phyloP scores from a whole-genome alignment of 1,284 basidiomycete species.

The Sphagnurus paluster region DNA sequence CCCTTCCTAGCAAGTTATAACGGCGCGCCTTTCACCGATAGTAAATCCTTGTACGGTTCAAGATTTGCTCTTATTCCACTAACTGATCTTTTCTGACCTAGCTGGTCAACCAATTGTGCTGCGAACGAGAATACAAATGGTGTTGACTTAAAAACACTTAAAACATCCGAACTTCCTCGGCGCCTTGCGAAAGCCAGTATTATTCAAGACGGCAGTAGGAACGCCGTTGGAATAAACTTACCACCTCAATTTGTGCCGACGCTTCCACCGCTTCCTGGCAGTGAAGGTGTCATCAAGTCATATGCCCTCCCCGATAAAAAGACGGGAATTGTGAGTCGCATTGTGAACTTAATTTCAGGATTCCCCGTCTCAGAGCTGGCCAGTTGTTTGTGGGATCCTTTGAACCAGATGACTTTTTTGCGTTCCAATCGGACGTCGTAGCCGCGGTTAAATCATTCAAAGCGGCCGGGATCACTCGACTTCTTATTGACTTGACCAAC shows the following conservation, averaged over 20 bases:
- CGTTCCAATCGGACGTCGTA: conserved; percentile 55
- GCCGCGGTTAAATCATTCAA: conserved; percentile 49
- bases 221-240: conserved; percentile 43
- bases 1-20: conserved; percentile 53
- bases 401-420: conserved; percentile 43
- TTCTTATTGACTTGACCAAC: conserved; percentile 62
- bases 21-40: conserved; percentile 51
- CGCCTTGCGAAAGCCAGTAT: conserved; percentile 41
- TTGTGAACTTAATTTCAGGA: background rate
- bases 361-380: background rate
- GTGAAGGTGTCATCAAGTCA: conserved; percentile 56
- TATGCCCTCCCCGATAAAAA: conserved; percentile 57
- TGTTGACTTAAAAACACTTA: conserved; percentile 41
- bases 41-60: conserved; percentile 49
- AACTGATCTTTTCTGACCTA: conserved; percentile 22
- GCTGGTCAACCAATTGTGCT: conserved; percentile 63
- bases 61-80: background rate
- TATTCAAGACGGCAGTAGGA: conserved; percentile 44
- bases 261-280: conserved; percentile 44
- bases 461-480: conserved; percentile 44
- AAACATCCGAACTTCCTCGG: conserved; percentile 15
- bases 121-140: conserved; percentile 57
- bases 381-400: conserved; percentile 66
- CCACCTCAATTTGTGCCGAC: conserved; percentile 52
- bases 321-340: conserved; percentile 54